Conservation (phyloP, 2,329 filamentous ascomycete genomes). For the Pseudogymnoascus sp. region DNA sequence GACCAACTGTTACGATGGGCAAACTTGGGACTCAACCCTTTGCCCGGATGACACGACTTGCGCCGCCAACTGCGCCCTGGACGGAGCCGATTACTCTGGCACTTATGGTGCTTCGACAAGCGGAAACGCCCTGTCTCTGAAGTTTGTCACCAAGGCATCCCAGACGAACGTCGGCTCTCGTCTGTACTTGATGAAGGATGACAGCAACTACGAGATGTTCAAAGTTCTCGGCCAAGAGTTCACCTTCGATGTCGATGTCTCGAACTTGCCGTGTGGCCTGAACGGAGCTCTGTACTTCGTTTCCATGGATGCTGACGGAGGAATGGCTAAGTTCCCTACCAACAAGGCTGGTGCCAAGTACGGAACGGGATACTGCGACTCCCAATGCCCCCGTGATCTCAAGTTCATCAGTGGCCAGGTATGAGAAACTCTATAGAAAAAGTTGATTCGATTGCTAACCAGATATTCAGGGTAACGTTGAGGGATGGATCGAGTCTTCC, state of each 20-base stretch:
- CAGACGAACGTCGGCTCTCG: conserved; percentile 46
- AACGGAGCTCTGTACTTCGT: conserved; percentile 65
- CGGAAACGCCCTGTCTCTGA: conserved; percentile 44
- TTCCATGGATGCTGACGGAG: conserved; percentile 56
- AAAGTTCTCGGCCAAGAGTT: conserved; percentile 60
- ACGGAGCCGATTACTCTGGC: conserved; percentile 43
- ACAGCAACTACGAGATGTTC: conserved; percentile 57
- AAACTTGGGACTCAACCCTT: conserved; percentile 35
- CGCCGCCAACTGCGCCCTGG: conserved; percentile 43
- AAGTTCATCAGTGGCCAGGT: conserved; percentile 47
- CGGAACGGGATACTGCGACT: conserved; percentile 57
- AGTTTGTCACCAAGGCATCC: conserved; percentile 47
- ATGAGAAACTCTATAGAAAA: conserved; percentile 20
- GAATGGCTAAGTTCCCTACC: conserved; percentile 38
- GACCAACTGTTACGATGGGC: conserved; percentile 34
- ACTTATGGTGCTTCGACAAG: conserved; percentile 48
- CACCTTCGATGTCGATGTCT: conserved; percentile 65
- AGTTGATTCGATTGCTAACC: conserved; percentile 18
- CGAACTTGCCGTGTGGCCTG: conserved; percentile 58
- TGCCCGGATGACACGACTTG: conserved; percentile 37
- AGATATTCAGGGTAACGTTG: conserved; percentile 41
- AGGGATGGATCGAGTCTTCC: conserved; percentile 40
- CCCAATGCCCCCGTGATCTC: conserved; percentile 45
- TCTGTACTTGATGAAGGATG: conserved; percentile 55
- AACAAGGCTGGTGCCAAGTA: conserved; percentile 52